Base-by-base conservation (phyloP, 495 filamentous ascomycete species). In the Astrocystis sublimbata region DNA sequence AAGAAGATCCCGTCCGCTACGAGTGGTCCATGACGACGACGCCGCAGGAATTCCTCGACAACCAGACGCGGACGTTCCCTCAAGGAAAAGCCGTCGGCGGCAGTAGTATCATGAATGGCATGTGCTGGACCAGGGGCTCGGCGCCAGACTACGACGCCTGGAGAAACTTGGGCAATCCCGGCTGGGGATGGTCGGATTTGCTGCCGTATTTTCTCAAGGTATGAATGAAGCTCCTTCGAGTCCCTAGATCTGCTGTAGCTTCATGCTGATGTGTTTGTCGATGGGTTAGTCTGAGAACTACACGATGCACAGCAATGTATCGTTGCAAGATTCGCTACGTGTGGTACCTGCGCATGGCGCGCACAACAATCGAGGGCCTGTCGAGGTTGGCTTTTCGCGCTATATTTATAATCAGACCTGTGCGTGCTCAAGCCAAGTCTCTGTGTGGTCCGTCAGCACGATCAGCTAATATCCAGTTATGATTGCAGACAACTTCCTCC, bases 151-250 rank as follows among this genome's bases (percentile, higher is more conserved):
- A 82, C 60, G 82, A 89, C 63, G 72, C 78, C 2, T 89, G 87
- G 87, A 75, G 80, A 58, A 69, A 65, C 5, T 68, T 88, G 3
- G 86, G 88, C 2, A 88, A 87, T 64, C 75, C 78, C 2, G 84
- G 85, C n/a, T 89, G 87, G 87, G 81, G 76, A 58, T 89, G 85
- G 83, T 60, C 78, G 1, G 81, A 66, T 35, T 68, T 90, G 23
- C 65, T 85, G 21, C 83, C 85, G 1, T 89, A 89, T 66, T 85
- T 84, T 67, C 76, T 74, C 46, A 84, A 82, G 73, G 79, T 80
- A n/a, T 26, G 60, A 61, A 38, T n/a, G 13, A 41, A 36, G 5
- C 4, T 26, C 12, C 8, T 53, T 12, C 17, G 4, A 3, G 30
- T 31, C 0, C 23, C 69, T 60, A 63, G 53, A 43, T 64, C 15